Base-by-base conservation (phyloP, 202 grass and related monocot species). In the Saccharum hybrid region DNA sequence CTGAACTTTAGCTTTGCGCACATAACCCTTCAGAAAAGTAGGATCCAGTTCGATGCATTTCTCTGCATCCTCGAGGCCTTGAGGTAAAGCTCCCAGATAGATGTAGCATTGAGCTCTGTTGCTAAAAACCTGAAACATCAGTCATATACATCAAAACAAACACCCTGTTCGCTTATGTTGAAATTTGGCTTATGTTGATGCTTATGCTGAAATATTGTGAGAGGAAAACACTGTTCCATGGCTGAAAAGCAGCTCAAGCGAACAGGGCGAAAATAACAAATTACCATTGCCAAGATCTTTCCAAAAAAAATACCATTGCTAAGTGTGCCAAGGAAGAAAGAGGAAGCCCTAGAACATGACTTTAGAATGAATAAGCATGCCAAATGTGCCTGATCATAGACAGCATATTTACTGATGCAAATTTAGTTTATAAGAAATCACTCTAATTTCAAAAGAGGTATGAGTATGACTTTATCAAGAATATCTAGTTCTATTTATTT, bases 71-170 rank as follows among this genome's bases (percentile, higher is more conserved):
- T 85, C 72, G 15, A 93, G 78, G 80, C 82, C 82, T 76, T 83
- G 68, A 85, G 85, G 59, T 9, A 90, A 81, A 62, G 66, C 82
- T 72, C 85, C 88, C 33, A 93, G 46, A 72, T 72, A 80, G 16
- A 89, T 93, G 74, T 88, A 72, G 56, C 85, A 90, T 76, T 89
- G 87, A 76, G 91, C 81, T 85, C 91, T 87, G 56, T 90, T 93
- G 78, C 88, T 93, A 37, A 85, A 90, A 15, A 82, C 63, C 91
- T 93, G 72, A 63, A 74, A 15, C 37, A 80, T 59, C n/a, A 59
- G 45, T 38, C 49, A 52, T 8, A 67, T 34, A 26, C 4, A 57
- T 36, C 34, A 36, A 36, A 36, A 36, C 57, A 5, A 18, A n/a
- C n/a, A n/a, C n/a, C n/a, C n/a, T n/a, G n/a, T n/a, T n/a, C n/a